Base-by-base conservation (phyloP, 2,329 filamentous ascomycete genomes). In the Metarhizium guizhouense region DNA sequence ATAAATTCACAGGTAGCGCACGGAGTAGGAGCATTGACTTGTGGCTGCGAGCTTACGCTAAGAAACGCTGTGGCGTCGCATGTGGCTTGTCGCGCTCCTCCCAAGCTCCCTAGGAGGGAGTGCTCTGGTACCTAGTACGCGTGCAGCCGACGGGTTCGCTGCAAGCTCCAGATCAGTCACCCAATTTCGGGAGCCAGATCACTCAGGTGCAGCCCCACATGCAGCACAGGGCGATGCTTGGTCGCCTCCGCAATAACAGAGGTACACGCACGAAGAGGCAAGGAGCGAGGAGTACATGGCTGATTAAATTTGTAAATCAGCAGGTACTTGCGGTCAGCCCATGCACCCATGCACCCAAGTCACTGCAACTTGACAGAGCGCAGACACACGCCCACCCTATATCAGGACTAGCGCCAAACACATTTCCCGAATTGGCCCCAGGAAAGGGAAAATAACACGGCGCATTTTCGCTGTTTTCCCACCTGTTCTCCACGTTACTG, bases 401-500 rank as follows among this genome's bases (percentile, higher is more conserved):
- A 48, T 30, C 25, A 6, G 45, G 45, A 30, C 18, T 32, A 48
- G 45, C 52, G 55, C 55, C 5, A 29, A 42, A 42, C 14, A n/a
- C 29, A 34, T 45, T 53, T 34, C 40, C 38, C 40, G 25, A 30
- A 48, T 16, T 13, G 45, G 20, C 56, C 56, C 56, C 34, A 52
- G 58, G 51, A 40, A 55, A 16, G 38, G 38, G 3, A 47, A 43
- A 43, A 48, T 48, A 42, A 55, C 11, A 25, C 20, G 11, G n/a
- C 30, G 20, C 18, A 13, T 8, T 47, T 45, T 47, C 20, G 43
- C 45, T 14, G 14, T 30, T 48, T 48, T 47, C 7, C 36, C 30
- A 45, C 40, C 18, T 38, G 14, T 7, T 20, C 34, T 5, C 14
- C 30, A 20, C 25, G 40, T 58, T 62, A 62, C 61, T 63, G 60